Percentiles rank a stretch among this genome's conserved stretches.
Evolutionary conservation across 352 stramenopile species (phyloP).

Genomic region (Hyaloperonospora brassicae): DNA sequence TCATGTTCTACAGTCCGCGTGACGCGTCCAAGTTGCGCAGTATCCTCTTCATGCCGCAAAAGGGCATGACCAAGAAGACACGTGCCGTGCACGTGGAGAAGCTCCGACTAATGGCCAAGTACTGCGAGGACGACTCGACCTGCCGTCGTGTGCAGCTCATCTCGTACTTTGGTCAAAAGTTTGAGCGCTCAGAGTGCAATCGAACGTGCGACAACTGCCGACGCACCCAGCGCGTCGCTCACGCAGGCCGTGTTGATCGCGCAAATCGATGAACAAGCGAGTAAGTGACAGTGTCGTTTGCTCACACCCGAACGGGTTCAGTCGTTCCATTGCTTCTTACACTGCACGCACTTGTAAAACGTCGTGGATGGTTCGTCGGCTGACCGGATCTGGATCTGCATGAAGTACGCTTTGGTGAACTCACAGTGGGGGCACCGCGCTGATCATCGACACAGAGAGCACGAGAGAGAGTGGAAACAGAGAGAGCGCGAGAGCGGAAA

Average conservation of each 20-base stretch:
- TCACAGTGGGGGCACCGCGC: slow-evolving; percentile 92
- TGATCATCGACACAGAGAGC: slow-evolving; percentile 10
- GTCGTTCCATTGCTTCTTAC: slow-evolving; percentile 95
- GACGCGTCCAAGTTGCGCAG: slow-evolving; percentile 82
- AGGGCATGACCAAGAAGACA: slow-evolving; percentile 70
- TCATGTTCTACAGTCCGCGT: slow-evolving; percentile 83
- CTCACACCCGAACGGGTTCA: slow-evolving; percentile 17
- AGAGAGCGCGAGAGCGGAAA: not conserved
- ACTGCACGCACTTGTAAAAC: slow-evolving; percentile 99
- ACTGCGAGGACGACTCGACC: slow-evolving; percentile 66
- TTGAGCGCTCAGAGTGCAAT: slow-evolving; percentile 54
- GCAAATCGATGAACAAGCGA: no score
- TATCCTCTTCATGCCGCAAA: slow-evolving; percentile 70
- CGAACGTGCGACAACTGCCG: slow-evolving; percentile 60
- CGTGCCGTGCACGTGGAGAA: slow-evolving; percentile 64
- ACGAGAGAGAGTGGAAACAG: not conserved
- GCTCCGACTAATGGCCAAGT: slow-evolving; percentile 67
- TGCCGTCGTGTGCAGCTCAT: slow-evolving; percentile 70
- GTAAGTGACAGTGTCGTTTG: no score
- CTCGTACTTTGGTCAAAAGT: slow-evolving; percentile 72
- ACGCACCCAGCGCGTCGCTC: slow-evolving; percentile 29
- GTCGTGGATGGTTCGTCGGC: slow-evolving; percentile 97
- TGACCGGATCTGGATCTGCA: slow-evolving; percentile 99
- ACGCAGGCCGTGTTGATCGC: slow-evolving; percentile 10
- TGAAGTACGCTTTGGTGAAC: slow-evolving; percentile 97